A percentile compares a stretch with the other conserved stretches of the same genome.
These are phyloP conservation scores for Penicillium digitatum DNA, from an alignment of 2,329 filamentous ascomycete genomes.

Conservation along the genomic window DNA sequence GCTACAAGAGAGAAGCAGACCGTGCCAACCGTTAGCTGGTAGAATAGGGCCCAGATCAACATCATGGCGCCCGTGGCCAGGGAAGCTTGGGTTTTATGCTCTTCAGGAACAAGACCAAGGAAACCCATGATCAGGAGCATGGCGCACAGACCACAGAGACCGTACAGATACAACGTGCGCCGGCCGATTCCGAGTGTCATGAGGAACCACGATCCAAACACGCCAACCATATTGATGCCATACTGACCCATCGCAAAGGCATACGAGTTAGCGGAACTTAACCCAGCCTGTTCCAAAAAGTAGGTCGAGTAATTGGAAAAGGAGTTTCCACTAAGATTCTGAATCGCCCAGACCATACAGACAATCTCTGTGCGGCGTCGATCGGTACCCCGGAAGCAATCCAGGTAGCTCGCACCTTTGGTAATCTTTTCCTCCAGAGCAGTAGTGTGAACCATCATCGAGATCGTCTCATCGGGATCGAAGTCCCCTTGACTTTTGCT, in stretches of 20 bases:
- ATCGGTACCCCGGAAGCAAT: conserved; percentile 80
- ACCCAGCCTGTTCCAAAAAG: conserved; percentile 55
- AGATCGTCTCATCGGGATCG: conserved; percentile 76
- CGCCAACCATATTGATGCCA: conserved; percentile 70
- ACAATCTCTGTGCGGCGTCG: conserved; percentile 72
- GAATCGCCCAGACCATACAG: conserved; percentile 62
- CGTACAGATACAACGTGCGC: conserved; percentile 70
- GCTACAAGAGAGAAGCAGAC: conserved; percentile 86
- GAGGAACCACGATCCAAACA: conserved; percentile 75
- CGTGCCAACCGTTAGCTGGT: conserved; percentile 82
- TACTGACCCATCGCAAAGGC: conserved; percentile 58
- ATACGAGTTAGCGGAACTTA: conserved; percentile 50
- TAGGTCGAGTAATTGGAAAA: conserved; percentile 63
- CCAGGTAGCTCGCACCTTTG: conserved; percentile 67
- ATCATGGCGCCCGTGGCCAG: conserved; percentile 82
- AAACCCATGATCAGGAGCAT: conserved; percentile 85
- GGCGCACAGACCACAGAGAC: conserved; percentile 65
- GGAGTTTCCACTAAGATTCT: conserved; percentile 61
- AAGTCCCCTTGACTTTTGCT: conserved; percentile 56
- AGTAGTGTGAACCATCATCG: conserved; percentile 90
- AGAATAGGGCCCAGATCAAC: conserved; percentile 75
- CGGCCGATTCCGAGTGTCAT: conserved; percentile 73
- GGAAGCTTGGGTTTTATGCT: conserved; percentile 58
- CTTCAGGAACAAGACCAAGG: conserved; percentile 66
- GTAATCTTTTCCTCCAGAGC: conserved; percentile 74